Base-by-base conservation (phyloP, 805 yeast species). In the Zygotorulaspora chibaensis region DNA sequence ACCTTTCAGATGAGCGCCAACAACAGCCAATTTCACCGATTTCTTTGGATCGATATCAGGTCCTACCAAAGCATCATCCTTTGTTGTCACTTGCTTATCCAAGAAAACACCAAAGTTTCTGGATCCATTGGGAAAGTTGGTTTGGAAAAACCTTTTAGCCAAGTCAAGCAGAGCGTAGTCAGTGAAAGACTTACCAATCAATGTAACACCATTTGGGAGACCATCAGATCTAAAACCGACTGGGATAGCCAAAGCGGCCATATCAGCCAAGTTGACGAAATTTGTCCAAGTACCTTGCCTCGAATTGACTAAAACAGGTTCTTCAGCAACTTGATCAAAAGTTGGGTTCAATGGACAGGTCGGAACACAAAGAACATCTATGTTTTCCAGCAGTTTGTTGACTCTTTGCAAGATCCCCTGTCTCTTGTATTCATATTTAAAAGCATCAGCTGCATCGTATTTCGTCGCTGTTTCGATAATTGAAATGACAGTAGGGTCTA, bases 271-370 rank as follows among this genome's bases (percentile, higher is more conserved):
- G 65, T 93, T 91, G 57, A 87, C 96, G 65, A 93, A 93, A 69
- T 91, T 91, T 26, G 98, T 91, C 83, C 96, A 91, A n/a, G 96
- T 89, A 27, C 99, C 99, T 70, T 93, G 99, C 60, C 75, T 74
- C 5, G 97, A 87, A 72, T 91, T 91, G 57, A 89, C 79, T 38
- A 72, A 65, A 26, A 93, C 73, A 3, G 98, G 98, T 62, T 90
- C 96, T 7, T 73, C 68, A 49, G 72, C 79, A 20, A 91, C 79
- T 48, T 84, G 81, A 38, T 73, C 80, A 41, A 90, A 78, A 5
- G 89, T 79, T 40, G 98, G 98, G 59, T 85, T 89, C 56, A 91
- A 73, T 5, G 98, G 98, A 55, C 95, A 87, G 5, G 98, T 91
- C 45, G 99, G 99, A 28, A 91, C 91, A 35, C 90, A 73, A 47